phyloP scores from a whole-genome alignment of 495 filamentous ascomycete genomes.

The Hypoxylon lienhwacheense region DNA sequence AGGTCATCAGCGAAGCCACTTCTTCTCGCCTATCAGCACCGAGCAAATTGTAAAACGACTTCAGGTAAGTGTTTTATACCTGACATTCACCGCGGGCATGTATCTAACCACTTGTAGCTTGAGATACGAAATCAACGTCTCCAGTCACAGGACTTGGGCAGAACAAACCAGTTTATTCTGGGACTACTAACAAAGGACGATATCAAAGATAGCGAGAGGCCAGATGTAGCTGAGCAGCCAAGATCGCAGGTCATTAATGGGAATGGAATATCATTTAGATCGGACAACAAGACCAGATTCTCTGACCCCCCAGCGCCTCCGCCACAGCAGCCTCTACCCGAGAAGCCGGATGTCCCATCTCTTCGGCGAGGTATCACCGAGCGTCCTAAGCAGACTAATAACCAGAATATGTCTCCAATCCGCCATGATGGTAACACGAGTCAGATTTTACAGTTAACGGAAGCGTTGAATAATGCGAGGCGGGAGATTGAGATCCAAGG shows the following conservation, averaged over 20 bases:
- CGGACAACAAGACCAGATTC: slow-evolving; percentile 68
- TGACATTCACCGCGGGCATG: background rate
- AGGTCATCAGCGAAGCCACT: slow-evolving; percentile 57
- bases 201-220: slow-evolving; percentile 63
- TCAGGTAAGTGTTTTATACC: slow-evolving; percentile 63
- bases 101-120: slow-evolving; percentile 53
- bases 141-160: slow-evolving; percentile 79
- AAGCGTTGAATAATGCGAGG: slow-evolving; percentile 76
- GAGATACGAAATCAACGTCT: slow-evolving; percentile 87
- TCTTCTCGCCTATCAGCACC: slow-evolving; percentile 85
- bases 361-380: slow-evolving; percentile 77
- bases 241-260: slow-evolving; percentile 43
- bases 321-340: slow-evolving; percentile 85
- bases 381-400: slow-evolving; percentile 57
- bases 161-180: slow-evolving; percentile 79
- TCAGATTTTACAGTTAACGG: slow-evolving; percentile 77
- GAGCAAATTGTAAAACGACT: slow-evolving; percentile 94
- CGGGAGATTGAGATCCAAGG: slow-evolving; percentile 81
- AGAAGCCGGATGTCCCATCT: slow-evolving; percentile 75
- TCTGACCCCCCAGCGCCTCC: slow-evolving; percentile 90
- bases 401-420: slow-evolving; percentile 61
- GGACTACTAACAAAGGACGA: slow-evolving; percentile 71
- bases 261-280: slow-evolving; percentile 52
- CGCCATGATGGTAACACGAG: slow-evolving; percentile 64
- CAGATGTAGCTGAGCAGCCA: slow-evolving; percentile 48